A percentile compares a stretch with the other conserved stretches of the same genome.
phyloP scores from a whole-genome alignment of 202 grass and related monocot species.

The Musa balbisiana region DNA sequence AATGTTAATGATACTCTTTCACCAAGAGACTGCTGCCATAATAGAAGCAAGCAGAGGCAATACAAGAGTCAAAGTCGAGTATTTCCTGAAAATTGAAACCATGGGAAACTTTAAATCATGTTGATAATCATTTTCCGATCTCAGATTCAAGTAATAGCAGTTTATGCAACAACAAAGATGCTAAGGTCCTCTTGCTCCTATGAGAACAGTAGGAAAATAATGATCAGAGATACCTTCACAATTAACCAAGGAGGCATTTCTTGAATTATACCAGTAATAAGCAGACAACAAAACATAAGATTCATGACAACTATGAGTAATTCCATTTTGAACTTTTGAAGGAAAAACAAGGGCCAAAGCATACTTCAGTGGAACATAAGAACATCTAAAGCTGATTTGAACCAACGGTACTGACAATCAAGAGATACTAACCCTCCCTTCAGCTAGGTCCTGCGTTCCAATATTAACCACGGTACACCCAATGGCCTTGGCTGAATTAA shows the following conservation, averaged over 20 bases:
- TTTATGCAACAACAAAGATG: not conserved
- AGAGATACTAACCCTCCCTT: constrained; percentile 18
- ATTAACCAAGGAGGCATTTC: not conserved
- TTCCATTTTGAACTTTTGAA: not conserved
- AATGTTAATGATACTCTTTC: no score
- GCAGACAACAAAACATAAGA: not conserved
- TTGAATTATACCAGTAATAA: not conserved
- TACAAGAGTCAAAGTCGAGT: no score
- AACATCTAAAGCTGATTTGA: no score
- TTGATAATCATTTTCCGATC: not conserved
- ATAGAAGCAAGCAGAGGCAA: no score
- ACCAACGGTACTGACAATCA: not conserved
- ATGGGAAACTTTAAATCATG: no score
- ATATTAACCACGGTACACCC: constrained; percentile 27
- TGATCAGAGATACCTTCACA: not conserved
- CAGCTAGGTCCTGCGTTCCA: constrained; percentile 24
- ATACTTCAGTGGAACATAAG: not conserved
- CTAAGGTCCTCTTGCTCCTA: not conserved
- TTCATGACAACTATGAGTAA: not conserved
- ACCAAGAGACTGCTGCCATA: no score
- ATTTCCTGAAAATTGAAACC: no score
- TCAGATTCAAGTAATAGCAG: not conserved
- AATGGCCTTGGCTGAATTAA: constrained; percentile 27
- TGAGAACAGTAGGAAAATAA: not conserved
- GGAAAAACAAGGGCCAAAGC: not conserved